Evolutionary conservation across 345 rosid genomes (phyloP), one percentile per base, ranked within the genome.

Genomic region (Brassica juncea): DNA sequence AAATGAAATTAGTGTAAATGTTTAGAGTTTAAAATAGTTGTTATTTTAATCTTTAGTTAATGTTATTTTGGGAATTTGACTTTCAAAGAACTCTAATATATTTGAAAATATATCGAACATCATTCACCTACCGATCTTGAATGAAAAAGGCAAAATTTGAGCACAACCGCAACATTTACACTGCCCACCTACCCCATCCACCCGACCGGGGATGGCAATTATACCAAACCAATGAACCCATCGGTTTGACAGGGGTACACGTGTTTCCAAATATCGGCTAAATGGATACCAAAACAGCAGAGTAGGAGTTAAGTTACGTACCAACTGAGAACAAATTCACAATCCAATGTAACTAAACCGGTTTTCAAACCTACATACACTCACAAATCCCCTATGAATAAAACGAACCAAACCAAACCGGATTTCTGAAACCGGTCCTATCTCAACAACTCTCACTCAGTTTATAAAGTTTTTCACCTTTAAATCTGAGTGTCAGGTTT

Each of bases 51-150:
- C 42, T 35, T 6, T 37, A 8, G 42, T 37, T 2, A 6, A 37
- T 37, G 42, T 8, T 6, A 8, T 1, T 37, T 37, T 37, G 11
- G 9, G 42, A 37, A 8, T 37, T 6, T 37, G 42, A 37, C 42
- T 37, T 37, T 42, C 7, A 6, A 35, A 35, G 42, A 35, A 35
- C 8, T 35, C 7, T 35, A 1, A 35, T 35, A 35, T 58, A 73
- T 42, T 9, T 42, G 10, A 39, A 10, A 9, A 10, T 39, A 9
- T 2, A 39, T 39, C 3, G 54, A 4, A 44, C 54, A 44, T 79
- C 78, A 67, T 25, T 58, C 78, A 79, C 82, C 82, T 73, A 79
- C 82, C 78, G 15, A 44, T 47, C 82, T 79, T 79, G 78, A 73
- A 79, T 66, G 73, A 32, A 73, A 79, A 79, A 60, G 64, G 62